Evolutionary conservation across 768 basidiomycete species (phyloP).

Genomic region (Ephemerocybe angulata): DNA sequence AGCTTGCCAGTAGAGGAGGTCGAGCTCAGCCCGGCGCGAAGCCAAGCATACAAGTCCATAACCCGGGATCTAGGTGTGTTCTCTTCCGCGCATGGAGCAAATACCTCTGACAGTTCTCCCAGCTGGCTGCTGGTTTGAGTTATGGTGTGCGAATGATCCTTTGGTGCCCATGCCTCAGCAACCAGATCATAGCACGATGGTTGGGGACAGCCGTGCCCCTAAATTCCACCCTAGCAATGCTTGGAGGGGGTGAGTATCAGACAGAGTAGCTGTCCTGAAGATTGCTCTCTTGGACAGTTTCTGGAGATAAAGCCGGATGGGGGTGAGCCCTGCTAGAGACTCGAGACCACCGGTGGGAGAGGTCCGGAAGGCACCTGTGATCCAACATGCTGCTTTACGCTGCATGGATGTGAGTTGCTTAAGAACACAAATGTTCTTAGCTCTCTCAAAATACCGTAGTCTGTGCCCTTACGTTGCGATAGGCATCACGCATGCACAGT

Average conservation of each 20-base stretch:
- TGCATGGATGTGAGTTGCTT: conserved; percentile 3
- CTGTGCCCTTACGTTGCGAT: conserved; percentile 7
- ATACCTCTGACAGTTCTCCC: background rate
- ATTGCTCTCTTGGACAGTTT: conserved; percentile 1
- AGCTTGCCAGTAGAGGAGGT: no score
- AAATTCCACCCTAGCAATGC: background rate
- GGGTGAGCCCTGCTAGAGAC: background rate
- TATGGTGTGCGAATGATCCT: background rate
- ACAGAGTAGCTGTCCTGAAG: background rate
- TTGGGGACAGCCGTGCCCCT: background rate
- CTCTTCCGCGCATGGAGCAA: background rate
- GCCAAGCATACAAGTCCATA: background rate
- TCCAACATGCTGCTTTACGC: conserved; percentile 2
- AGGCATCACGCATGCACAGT: conserved; percentile 6
- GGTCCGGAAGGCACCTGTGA: conserved; percentile 3
- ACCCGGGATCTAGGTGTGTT: background rate
- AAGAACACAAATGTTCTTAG: background rate
- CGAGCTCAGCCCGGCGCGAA: no score
- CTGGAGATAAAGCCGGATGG: background rate
- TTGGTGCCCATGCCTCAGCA: background rate
- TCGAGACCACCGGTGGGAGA: background rate
- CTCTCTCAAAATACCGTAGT: conserved; percentile 6
- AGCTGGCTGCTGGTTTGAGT: background rate
- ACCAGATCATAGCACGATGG: background rate
- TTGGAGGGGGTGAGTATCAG: background rate